These are phyloP conservation scores for Tolypocladium pustulatum DNA, from an alignment of 2,329 filamentous ascomycete species.

Conservation along the genomic window DNA sequence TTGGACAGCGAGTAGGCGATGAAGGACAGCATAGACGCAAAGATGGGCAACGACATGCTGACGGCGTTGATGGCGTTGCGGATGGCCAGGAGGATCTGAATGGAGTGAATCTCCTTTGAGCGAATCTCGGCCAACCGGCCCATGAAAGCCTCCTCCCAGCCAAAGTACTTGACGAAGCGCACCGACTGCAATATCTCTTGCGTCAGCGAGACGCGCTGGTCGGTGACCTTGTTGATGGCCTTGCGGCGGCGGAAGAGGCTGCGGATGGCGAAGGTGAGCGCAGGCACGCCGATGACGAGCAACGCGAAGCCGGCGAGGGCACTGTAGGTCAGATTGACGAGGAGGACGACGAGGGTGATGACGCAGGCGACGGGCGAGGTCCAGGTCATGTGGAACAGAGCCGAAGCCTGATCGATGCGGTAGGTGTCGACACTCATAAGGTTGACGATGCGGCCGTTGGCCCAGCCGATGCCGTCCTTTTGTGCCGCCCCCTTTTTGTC, in stretches of 20 bases:
- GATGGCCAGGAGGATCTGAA: conserved; percentile 73
- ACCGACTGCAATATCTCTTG: conserved; percentile 89
- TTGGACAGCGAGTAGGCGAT: conserved; percentile 65
- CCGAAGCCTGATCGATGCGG: conserved; percentile 78
- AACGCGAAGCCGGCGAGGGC: conserved; percentile 81
- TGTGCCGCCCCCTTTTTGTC: conserved; percentile 28
- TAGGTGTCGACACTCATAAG: conserved; percentile 95
- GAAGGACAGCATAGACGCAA: conserved; percentile 91
- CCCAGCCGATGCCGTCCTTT: conserved; percentile 70
- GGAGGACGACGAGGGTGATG: conserved; percentile 67
- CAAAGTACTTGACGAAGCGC: conserved; percentile 92
- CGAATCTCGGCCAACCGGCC: conserved; percentile 65
- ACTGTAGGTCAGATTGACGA: conserved; percentile 84
- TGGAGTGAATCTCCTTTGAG: conserved; percentile 65
- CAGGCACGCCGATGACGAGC: conserved; percentile 65
- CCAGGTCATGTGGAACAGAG: conserved; percentile 88
- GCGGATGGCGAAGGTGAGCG: conserved; percentile 68
- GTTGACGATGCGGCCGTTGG: conserved; percentile 84
- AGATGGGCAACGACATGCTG: conserved; percentile 79
- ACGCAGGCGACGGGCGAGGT: conserved; percentile 69
- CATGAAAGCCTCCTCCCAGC: conserved; percentile 86
- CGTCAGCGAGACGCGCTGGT: conserved; percentile 81
- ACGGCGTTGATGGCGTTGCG: conserved; percentile 78
- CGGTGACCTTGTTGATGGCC: conserved; percentile 85
- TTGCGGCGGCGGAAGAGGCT: conserved; percentile 65